Percentiles rank a stretch among this genome's conserved stretches.
phyloP scores from a whole-genome alignment of 768 basidiomycete species.

The Hemileccinum impolitum region DNA sequence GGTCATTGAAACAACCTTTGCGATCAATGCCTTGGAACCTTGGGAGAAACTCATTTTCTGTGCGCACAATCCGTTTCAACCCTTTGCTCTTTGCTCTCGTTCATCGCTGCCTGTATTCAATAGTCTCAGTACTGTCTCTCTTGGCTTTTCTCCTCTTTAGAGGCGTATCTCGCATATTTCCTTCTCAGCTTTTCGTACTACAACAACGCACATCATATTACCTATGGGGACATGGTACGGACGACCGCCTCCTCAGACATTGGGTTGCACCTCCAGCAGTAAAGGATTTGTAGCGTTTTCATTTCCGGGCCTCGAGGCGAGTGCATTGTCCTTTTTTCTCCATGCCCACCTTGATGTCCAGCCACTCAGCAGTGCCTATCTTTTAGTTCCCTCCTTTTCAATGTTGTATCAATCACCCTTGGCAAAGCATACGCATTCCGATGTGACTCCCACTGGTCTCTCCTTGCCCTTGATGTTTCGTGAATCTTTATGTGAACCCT shows the following conservation, averaged over 20 bases:
- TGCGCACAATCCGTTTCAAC: slow-evolving; percentile 32
- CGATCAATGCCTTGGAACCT: slow-evolving; percentile 56
- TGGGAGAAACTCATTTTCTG: slow-evolving; percentile 66
- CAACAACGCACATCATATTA: slow-evolving; percentile 58
- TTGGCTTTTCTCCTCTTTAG: slow-evolving; percentile 45
- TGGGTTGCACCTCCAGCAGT: slow-evolving; percentile 24
- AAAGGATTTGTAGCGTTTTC: slow-evolving; percentile 21
- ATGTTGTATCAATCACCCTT: slow-evolving; percentile 11
- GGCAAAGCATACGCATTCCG: neutral
- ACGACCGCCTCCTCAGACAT: slow-evolving; percentile 24
- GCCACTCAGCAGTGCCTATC: neutral
- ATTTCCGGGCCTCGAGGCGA: slow-evolving; percentile 6
- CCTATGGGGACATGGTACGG: slow-evolving; percentile 49
- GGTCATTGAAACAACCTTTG: slow-evolving; percentile 59
- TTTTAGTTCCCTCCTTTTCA: neutral
- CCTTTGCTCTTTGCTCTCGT: neutral
- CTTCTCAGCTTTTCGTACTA: slow-evolving; percentile 52
- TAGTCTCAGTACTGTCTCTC: slow-evolving; percentile 41
- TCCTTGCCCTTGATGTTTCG: neutral
- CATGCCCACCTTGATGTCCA: slow-evolving; percentile 4
- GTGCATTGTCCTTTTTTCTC: neutral
- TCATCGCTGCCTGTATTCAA: neutral
- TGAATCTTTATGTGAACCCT: neutral
- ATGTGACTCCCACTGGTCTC: neutral
- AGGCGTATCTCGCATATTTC: slow-evolving; percentile 55